Conservation (phyloP, 1,284 basidiomycete species). For the Rhodotorula sp. region DNA sequence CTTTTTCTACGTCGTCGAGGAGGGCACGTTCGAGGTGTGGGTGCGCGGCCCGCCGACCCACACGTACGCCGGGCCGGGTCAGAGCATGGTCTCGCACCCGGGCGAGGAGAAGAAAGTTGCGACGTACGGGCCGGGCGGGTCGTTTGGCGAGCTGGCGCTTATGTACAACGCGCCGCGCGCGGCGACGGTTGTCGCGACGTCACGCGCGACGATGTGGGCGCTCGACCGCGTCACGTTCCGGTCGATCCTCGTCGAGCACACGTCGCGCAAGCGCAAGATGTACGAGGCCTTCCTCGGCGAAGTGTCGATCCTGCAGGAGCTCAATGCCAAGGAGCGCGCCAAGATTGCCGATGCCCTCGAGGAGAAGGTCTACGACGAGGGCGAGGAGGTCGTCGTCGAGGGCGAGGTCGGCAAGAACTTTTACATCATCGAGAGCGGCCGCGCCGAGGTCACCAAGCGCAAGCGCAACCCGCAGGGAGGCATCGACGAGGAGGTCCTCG, state of each 20-base stretch:
- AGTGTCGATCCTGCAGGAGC: conserved; percentile 83
- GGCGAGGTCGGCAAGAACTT: conserved; percentile 96
- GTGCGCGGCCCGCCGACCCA: conserved; percentile 55
- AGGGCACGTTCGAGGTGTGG: conserved; percentile 83
- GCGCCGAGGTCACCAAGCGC: conserved; percentile 81
- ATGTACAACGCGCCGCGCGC: conserved; percentile 98
- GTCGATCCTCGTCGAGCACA: conserved; percentile 81
- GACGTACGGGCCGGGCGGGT: conserved; percentile 79
- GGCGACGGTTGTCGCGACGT: conserved; percentile 85
- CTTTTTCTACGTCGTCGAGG: conserved; percentile 96
- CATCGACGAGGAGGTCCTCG: conserved; percentile 66
- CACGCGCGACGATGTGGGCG: conserved; percentile 83
- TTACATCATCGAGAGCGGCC: conserved; percentile 93
- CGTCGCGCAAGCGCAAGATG: conserved; percentile 84
- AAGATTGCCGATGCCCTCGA: conserved; percentile 96
- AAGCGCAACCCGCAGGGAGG: conserved; percentile 60
- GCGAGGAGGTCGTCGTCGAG: conserved; percentile 82
- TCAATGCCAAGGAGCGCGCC: conserved; percentile 84
- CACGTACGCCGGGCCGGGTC: conserved; percentile 43
- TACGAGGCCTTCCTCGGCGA: conserved; percentile 92
- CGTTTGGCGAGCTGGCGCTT: conserved; percentile 94
- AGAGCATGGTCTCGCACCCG: conserved; percentile 23
- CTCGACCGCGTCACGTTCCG: conserved; percentile 97
- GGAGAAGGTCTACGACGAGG: conserved; percentile 76
- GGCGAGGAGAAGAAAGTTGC: conserved; percentile 72